Percentiles rank a stretch among this genome's conserved stretches.
Conservation (phyloP, 192 early-diverging fungal species). For the Paraglomus brasilianum region DNA sequence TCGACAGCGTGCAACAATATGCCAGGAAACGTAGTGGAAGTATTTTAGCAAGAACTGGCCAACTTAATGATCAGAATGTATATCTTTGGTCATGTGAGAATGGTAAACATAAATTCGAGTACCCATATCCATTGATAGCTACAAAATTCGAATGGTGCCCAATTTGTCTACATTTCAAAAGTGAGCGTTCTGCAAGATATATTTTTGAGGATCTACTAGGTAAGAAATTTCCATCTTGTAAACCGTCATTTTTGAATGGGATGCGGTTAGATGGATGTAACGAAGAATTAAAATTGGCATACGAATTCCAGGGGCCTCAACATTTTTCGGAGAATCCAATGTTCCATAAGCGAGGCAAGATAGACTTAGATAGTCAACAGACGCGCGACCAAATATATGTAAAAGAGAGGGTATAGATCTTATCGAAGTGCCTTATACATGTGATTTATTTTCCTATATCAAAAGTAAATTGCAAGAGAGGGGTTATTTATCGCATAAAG, state of each 20-base stretch:
- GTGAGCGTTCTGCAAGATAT: conserved; percentile 10
- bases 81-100: no score
- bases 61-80: no score
- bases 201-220: conserved; percentile 5
- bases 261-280: conserved; percentile 7
- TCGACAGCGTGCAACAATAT: conserved; percentile 6
- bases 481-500: conserved; percentile 24
- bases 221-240: conserved; percentile 2
- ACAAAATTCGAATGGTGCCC: conserved; percentile 21
- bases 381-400: not conserved
- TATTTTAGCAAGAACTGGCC: no score
- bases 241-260: not conserved
- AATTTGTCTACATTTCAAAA: not conserved
- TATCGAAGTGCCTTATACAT: not conserved
- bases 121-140: no score
- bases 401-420: not conserved
- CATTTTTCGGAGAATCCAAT: conserved; percentile 2
- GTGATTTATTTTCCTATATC: conserved; percentile 10
- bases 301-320: not conserved
- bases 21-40: not conserved
- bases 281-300: not conserved
- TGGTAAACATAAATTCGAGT: no score
- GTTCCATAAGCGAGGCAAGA: not conserved
- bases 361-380: conserved; percentile 8
- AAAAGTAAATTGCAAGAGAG: not conserved